Percentiles rank a stretch among this genome's conserved stretches.
phyloP scores from a whole-genome alignment of 257 asterid species.

The Forsythia suspensa region DNA sequence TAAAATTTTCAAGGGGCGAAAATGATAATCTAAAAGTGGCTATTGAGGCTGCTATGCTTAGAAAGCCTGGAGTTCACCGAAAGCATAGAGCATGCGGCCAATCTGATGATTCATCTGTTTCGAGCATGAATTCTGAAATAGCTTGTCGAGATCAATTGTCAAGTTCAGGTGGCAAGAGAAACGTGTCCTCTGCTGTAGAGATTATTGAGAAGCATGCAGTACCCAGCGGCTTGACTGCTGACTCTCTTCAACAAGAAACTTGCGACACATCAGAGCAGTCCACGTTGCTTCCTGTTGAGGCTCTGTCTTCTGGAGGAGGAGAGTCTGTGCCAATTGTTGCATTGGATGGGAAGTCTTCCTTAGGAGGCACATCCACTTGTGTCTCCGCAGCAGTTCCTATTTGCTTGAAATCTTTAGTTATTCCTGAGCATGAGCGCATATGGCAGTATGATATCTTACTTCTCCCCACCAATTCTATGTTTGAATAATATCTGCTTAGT shows the following conservation, averaged over 20 bases:
- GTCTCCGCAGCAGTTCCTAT: conserved; percentile 43
- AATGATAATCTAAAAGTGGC: conserved; percentile 72
- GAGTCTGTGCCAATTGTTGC: conserved; percentile 33
- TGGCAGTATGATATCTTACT: conserved; percentile 74
- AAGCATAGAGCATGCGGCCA: conserved; percentile 55
- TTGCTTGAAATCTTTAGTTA: conserved; percentile 42
- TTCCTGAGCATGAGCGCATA: conserved; percentile 74
- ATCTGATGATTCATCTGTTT: conserved; percentile 44
- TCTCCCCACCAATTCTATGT: conserved; percentile 21
- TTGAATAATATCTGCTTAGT: conserved; percentile 8
- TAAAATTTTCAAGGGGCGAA: conserved; percentile 56
- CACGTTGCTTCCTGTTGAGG: conserved; percentile 39
- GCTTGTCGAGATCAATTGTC: conserved; percentile 39
- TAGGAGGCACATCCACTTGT: conserved; percentile 33
- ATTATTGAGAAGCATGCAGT: conserved; percentile 43
- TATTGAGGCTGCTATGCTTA: conserved; percentile 82
- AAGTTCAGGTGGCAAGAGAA: conserved; percentile 42
- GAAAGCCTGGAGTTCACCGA: conserved; percentile 69
- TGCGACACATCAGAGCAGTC: conserved; percentile 35
- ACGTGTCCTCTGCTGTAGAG: conserved; percentile 33
- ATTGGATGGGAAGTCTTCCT: conserved; percentile 31
- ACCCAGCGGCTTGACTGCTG: conserved; percentile 30
- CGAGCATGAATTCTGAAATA: conserved; percentile 39
- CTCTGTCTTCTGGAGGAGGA: conserved; percentile 38
- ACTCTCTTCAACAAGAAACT: conserved; percentile 42